Evolutionary conservation across 768 basidiomycete genomes (phyloP).

Genomic region (Cubamyces sp.): DNA sequence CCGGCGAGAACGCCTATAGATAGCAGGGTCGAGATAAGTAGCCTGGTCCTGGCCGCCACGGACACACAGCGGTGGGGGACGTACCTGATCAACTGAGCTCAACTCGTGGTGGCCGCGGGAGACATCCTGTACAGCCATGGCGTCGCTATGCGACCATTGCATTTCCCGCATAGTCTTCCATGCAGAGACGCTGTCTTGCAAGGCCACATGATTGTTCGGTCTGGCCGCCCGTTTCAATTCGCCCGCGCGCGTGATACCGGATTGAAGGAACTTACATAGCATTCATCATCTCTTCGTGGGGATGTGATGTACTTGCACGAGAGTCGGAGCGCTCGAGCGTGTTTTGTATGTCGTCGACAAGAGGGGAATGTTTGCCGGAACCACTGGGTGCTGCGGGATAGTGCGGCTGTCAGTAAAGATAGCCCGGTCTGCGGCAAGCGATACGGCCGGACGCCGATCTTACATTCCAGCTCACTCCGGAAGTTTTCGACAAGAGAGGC

Average conservation of each 20-base stretch:
- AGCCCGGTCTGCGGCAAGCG: not conserved
- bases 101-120: constrained; percentile 25
- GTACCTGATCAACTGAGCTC: constrained; percentile 26
- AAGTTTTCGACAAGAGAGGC: constrained; percentile 30
- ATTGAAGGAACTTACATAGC: constrained; percentile 19
- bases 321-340: constrained; percentile 27
- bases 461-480: constrained; percentile 31
- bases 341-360: constrained; percentile 24
- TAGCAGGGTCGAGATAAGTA: not conserved
- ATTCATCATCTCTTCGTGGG: constrained; percentile 28
- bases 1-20: constrained; percentile 22
- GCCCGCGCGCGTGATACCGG: constrained; percentile 2
- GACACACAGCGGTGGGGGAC: constrained; percentile 1
- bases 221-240: constrained; percentile 11
- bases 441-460: not conserved
- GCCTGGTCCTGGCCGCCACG: not conserved
- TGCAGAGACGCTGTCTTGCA: constrained; percentile 24
- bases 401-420: not conserved
- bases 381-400: constrained; percentile 16
- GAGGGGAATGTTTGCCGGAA: constrained; percentile 23
- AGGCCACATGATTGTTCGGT: constrained; percentile 24
- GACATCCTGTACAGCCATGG: constrained; percentile 26
- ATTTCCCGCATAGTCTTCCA: constrained; percentile 30
- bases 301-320: constrained; percentile 25
- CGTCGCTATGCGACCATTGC: constrained; percentile 28